These are phyloP conservation scores for Penicillium flavigenum DNA, from an alignment of 495 filamentous ascomycete species.

Conservation along the genomic window DNA sequence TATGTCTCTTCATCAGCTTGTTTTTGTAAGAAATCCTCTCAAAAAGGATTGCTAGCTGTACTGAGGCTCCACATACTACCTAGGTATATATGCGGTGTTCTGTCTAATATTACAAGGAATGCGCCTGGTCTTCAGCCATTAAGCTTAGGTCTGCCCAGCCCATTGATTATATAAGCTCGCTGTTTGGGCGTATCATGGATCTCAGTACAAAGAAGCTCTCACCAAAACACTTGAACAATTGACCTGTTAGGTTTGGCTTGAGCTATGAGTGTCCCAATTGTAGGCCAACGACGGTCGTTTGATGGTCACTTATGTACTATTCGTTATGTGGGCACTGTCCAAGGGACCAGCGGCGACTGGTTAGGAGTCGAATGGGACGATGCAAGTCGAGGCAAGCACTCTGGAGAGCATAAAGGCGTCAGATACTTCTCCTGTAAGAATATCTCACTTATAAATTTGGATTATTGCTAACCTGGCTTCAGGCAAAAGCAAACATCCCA, in stretches of 20 bases:
- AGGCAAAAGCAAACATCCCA: slow-evolving; percentile 66
- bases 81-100: not conserved
- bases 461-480: slow-evolving; percentile 15
- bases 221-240: not conserved
- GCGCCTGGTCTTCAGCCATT: not conserved
- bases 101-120: not conserved
- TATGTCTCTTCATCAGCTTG: not conserved
- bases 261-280: slow-evolving; percentile 16
- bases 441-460: not conserved
- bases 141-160: not conserved
- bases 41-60: not conserved
- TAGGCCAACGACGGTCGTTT: slow-evolving; percentile 70
- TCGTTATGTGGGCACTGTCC: slow-evolving; percentile 74
- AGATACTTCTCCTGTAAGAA: slow-evolving; percentile 79
- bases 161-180: slow-evolving; percentile 30
- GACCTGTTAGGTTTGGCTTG: not conserved
- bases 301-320: slow-evolving; percentile 75
- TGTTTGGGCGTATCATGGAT: not conserved
- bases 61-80: not conserved
- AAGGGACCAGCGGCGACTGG: slow-evolving; percentile 78
- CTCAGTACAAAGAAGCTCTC: not conserved
- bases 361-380: slow-evolving; percentile 98
- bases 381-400: slow-evolving; percentile 78
- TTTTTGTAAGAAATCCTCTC: not conserved
- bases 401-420: slow-evolving; percentile 73